These are phyloP conservation scores for Penicillium occitanis DNA, from an alignment of 2,329 filamentous ascomycete species.

Conservation along the genomic window DNA sequence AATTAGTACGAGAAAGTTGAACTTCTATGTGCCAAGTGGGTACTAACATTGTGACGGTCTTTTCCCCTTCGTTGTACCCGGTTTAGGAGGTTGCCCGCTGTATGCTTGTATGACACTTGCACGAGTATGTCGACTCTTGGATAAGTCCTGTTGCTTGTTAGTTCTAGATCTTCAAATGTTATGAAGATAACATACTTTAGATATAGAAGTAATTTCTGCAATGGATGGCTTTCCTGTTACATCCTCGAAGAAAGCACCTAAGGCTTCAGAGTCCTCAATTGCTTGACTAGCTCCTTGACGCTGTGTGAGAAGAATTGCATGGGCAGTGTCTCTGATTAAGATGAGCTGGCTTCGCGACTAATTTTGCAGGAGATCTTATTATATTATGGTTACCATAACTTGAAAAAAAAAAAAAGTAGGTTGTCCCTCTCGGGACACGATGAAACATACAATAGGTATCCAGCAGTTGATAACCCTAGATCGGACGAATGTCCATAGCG, in stretches of 20 bases:
- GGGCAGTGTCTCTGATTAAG: neutral
- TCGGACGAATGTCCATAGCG: too few species aligned
- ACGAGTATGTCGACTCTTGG: neutral
- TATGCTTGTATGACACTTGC: neutral
- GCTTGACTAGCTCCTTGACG: neutral
- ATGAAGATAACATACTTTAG: neutral
- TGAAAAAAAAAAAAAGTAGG: neutral
- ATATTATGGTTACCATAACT: neutral
- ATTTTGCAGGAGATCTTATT: neutral
- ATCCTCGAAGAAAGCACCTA: neutral
- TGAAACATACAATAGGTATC: neutral
- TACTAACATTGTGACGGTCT: neutral
- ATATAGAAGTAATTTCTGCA: neutral
- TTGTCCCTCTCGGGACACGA: neutral
- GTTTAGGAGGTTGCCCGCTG: neutral
- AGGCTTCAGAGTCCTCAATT: neutral
- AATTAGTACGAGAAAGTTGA: too few species aligned
- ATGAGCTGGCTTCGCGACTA: neutral
- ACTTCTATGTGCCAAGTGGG: too few species aligned
- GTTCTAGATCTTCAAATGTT: neutral
- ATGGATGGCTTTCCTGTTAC: neutral
- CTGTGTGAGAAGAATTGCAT: neutral
- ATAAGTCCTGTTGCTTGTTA: neutral
- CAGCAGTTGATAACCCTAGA: neutral
- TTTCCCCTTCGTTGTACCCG: neutral